Evolutionary conservation across 164 flowering plant species (phyloP), one percentile per base, ranked within the genome.

Genomic region (Santalum album): DNA sequence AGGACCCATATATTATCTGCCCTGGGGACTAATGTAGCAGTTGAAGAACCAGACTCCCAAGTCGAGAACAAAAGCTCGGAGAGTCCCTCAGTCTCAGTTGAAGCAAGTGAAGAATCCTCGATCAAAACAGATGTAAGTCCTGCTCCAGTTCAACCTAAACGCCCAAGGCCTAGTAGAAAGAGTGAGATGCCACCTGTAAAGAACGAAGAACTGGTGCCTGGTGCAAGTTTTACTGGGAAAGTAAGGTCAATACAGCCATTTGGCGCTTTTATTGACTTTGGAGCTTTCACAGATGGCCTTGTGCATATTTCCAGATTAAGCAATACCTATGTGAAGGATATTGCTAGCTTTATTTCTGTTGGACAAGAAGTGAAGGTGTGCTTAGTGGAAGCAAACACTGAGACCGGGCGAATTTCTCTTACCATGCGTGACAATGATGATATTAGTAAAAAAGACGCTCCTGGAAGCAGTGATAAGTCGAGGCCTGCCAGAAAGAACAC

Each of bases 201-300:
- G 60, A 75, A 83, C 61, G 99, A 92, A 65, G 95, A 89, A 26
- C 74, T 92, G 24, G 67, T 83, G 46, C 73, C 79, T 43, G 99
- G 99, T 70, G 95, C 96, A 54, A 73, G 72, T 53, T 92, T 89
- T 74, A 75, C 78, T 2, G 99, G 99, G 61, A 92, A 89, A 85
- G 99, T 92, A 29, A 76, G 65, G 57, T 79, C 99, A 19, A 75
- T 92, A 61, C 96, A 83, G 67, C 96, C 96, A 38, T 92, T 89
- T 77, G 99, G 99, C 64, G 96, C 96, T 57, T 92, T 92, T 71
- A 71, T 92, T 59, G 99, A 89, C 69, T 76, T 92, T 76, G 99
- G 99, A 60, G 99, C 96, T 58, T 92, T 83, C 71, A 79, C 96
- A 17, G 96, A 92, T 70, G 99, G 99, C 25, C 69, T 92, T 34